Conservation (phyloP, 2,329 filamentous ascomycete species). For the Huntiella decipiens region DNA sequence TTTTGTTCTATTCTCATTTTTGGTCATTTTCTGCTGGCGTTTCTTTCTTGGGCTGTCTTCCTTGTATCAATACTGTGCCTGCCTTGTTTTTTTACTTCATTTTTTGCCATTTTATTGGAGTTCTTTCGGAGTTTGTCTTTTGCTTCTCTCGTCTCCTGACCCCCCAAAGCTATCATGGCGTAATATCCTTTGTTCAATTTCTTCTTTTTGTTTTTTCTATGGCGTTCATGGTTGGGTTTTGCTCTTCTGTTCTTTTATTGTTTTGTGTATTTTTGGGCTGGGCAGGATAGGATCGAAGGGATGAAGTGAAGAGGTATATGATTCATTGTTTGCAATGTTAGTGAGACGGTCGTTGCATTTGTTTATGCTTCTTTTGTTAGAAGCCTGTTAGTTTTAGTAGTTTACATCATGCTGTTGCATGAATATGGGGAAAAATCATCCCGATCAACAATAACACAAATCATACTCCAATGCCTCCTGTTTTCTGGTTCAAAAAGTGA, state of each 20-base stretch:
- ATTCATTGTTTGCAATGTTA: conserved; percentile 11
- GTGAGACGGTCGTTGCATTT: conserved; percentile 5
- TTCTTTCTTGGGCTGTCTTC: conserved; percentile 4
- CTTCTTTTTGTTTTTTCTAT: conserved; percentile 5
- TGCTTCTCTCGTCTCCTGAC: not conserved
- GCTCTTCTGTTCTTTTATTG: not conserved
- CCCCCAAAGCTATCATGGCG: conserved; percentile 4
- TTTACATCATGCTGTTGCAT: conserved; percentile 10
- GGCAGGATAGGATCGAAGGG: not conserved
- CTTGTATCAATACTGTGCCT: conserved; percentile 11
- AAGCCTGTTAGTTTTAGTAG: conserved; percentile 1
- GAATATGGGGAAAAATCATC: not conserved
- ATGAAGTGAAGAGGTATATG: conserved; percentile 9
- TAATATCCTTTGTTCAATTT: conserved; percentile 3
- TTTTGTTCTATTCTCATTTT: conserved; percentile 7
- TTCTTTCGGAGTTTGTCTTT: not conserved
- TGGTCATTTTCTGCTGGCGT: conserved; percentile 7
- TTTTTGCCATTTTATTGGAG: not conserved
- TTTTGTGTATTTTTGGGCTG: not conserved
- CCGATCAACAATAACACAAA: conserved; percentile 7
- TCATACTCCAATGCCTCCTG: not conserved
- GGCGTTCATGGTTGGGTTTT: conserved; percentile 4
- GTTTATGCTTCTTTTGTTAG: not conserved
- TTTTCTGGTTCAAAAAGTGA: too few relatives aligned
- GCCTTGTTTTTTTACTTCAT: conserved; percentile 1